phyloP scores from a whole-genome alignment of 345 rosid genomes.

The Arabidopsis suecica region DNA sequence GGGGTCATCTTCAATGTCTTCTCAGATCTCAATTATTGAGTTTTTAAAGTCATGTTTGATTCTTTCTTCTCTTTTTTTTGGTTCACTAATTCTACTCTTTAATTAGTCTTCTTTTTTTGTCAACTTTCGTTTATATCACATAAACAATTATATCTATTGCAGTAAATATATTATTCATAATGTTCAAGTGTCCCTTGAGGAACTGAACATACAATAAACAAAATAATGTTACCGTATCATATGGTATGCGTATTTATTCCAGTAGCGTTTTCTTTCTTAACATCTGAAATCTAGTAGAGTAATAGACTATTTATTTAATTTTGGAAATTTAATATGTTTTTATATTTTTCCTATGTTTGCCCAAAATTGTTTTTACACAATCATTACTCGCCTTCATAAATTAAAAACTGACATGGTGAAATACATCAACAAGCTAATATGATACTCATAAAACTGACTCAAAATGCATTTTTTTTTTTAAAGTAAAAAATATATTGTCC shows the following conservation, averaged over 20 bases:
- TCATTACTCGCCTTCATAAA: no score
- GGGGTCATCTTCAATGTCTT: constrained; percentile 44
- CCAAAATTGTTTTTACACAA: no score
- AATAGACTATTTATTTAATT: no score
- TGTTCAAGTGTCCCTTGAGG: constrained; percentile 36
- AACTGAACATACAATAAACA: constrained; percentile 18
- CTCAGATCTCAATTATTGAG: constrained; percentile 49
- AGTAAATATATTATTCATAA: constrained; percentile 6
- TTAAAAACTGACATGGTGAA: background rate
- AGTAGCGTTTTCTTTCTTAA: background rate
- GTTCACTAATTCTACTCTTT: constrained; percentile 3
- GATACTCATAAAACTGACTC: background rate
- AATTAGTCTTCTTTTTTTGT: constrained; percentile 25
- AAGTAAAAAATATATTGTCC: background rate
- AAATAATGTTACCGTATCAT: background rate
- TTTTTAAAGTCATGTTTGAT: constrained; percentile 41
- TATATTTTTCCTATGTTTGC: no score
- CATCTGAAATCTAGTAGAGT: background rate
- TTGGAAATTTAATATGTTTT: no score
- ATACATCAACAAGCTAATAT: constrained; percentile 8
- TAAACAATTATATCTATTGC: background rate
- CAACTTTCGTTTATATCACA: constrained; percentile 29
- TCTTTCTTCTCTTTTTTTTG: constrained; percentile 38
- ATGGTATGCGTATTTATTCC: background rate
- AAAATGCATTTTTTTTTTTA: background rate